Base-by-base conservation (phyloP, 2,329 filamentous ascomycete species). In the Drechslerella coelobrocha region DNA sequence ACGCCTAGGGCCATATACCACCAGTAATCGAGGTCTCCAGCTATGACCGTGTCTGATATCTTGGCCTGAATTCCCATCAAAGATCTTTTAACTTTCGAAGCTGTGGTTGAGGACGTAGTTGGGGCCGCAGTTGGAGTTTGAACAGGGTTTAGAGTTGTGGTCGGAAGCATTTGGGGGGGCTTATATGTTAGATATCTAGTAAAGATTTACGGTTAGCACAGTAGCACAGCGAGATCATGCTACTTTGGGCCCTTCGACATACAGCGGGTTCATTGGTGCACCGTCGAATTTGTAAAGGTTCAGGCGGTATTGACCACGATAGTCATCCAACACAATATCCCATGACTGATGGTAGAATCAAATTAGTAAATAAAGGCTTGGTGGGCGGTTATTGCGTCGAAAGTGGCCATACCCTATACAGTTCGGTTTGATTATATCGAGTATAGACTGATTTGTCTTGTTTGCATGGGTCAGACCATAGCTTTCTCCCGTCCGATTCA, bases 101-200 rank as follows among this genome's bases (percentile, higher is more conserved):
- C 79, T 2, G 78, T 73, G 2, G 78, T 77, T 2, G 79, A 78
- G 0, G 80, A 75, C 5, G 76, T 78, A 9, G 78, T 74, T 45
- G 41, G 5, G 5, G 55, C 34, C 10, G 27, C 5, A n/a, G 57
- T 61, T 34, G 54, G 17, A 7, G 57, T 12, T 78, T 78, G 2
- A 0, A 79, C 80, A 0, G 87, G 85, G 75, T 89, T 87, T 68
- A 90, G 80, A 0, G 86, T 89, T 9, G 82, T 81, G 2, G 88
- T 89, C 1, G 88, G 88, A 4, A 90, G 83, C 87, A 90, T 90
- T 75, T 86, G 79, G 0, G 88, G 87, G 3, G 86, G 84, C 10
- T 79, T 82, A 76, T 83, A 85, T 73, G 83, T 84, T 48, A 89
- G 82, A 78, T 81, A 78, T 75, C 56, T 66, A 29, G 23, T 14